Base-by-base conservation (phyloP, 129 eudicot genomes). In the Tagetes erecta region DNA sequence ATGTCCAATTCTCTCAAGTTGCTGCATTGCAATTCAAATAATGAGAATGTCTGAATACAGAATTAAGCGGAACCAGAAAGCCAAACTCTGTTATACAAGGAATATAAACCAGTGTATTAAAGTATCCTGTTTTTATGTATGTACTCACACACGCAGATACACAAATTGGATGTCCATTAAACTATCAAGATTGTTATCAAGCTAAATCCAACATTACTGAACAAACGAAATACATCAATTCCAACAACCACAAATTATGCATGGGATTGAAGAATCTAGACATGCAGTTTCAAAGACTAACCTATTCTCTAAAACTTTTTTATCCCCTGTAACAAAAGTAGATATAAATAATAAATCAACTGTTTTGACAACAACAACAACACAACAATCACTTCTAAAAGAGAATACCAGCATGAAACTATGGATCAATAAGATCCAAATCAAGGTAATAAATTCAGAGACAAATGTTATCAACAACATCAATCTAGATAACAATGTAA, bases 1-100 rank as follows among this genome's bases (percentile, higher is more conserved):
- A 94, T 83, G 70, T 94, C 97, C 53, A 94, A 80, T 49, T 82
- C 95, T 45, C 84, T 88, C 67, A 94, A 79, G 40, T 88, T 83
- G 78, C 98, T 94, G 87, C 75, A 71, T 38, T 20, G 4, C 12
- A 67, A 70, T 56, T 52, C 0, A 30, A 55, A 58, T 2, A 44
- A 68, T 7, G 31, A 60, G 42, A 11, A 60, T 60, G 20, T 3
- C 10, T 7, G 39, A 36, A 35, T 60, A 34, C 67, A 33, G 0
- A 53, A 53, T 53, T 4, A n/a, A 53, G 31, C 3, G 34, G 33
- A 53, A 53, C 33, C n/a, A 27, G 56, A 50, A 51, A 51, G 30
- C 5, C 57, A 51, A 51, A 51, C 3, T 53, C 34, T 53, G 60
- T 53, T 14, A 34, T 27, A n/a, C 34, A 20, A 20, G 27, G 27